A percentile compares a stretch with the other conserved stretches of the same genome.
Conservation (phyloP, 441 rosid genomes). For the Pelargonium cotyledonis region DNA sequence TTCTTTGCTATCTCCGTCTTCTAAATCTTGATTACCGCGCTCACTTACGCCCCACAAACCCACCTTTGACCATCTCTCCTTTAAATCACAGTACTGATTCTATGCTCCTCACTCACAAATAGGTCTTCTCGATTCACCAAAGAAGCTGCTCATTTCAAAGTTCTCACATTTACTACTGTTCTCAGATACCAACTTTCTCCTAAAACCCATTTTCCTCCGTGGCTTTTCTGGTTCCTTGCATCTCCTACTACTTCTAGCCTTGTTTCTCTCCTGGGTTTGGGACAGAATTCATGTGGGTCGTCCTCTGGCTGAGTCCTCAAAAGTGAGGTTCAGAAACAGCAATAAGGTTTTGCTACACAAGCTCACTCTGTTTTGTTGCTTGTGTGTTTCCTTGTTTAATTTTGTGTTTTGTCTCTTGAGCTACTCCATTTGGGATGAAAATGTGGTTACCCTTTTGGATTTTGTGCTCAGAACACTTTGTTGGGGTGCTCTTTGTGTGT, state of each 20-base stretch:
- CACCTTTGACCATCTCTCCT: neutral
- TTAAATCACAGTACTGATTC: neutral
- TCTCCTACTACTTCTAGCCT: constrained; percentile 40
- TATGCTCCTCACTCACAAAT: neutral
- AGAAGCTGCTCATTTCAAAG: neutral
- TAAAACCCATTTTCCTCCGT: constrained; percentile 38
- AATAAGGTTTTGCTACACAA: constrained; percentile 28
- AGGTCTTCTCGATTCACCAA: constrained; percentile 5
- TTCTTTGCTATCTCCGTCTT: constrained; percentile 16
- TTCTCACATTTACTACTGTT: constrained; percentile 12
- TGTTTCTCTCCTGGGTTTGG: constrained; percentile 37
- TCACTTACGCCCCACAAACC: constrained; percentile 11
- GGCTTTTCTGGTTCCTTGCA: constrained; percentile 47
- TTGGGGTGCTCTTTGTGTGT: constrained; percentile 54
- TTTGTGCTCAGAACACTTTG: constrained; percentile 36
- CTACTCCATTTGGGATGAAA: constrained; percentile 46
- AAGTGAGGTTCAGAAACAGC: constrained; percentile 20
- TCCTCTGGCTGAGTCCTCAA: constrained; percentile 25
- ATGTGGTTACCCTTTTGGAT: constrained; percentile 51
- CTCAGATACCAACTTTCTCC: constrained; percentile 33
- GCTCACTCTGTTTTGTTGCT: constrained; percentile 42
- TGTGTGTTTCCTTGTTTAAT: constrained; percentile 43
- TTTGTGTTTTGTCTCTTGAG: constrained; percentile 38
- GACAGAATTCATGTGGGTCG: constrained; percentile 24
- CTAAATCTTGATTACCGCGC: constrained; percentile 12